A percentile compares a stretch with the other conserved stretches of the same genome.
phyloP scores from a whole-genome alignment of 768 basidiomycete genomes.

The Naematelia aurantialba region DNA sequence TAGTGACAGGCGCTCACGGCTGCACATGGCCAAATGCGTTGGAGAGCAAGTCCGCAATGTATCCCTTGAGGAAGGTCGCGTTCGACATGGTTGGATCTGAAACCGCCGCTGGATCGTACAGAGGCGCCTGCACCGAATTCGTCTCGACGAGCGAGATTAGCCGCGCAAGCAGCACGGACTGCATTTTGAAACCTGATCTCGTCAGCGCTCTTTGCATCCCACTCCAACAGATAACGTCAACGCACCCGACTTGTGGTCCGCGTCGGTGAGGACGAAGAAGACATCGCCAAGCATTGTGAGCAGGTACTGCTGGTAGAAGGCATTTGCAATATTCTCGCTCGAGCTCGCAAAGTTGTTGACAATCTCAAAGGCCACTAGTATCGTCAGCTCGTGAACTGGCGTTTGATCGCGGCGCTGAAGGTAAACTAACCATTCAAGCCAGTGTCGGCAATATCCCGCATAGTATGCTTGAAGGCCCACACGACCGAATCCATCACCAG shows the following conservation, averaged over 20 bases:
- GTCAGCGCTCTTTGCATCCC: too few relatives aligned
- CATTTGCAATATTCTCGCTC: constrained; percentile 72
- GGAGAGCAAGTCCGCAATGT: constrained; percentile 78
- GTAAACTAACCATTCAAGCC: constrained; percentile 46
- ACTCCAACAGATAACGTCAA: not conserved
- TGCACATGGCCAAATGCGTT: constrained; percentile 90
- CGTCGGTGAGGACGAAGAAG: constrained; percentile 94
- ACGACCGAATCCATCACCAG: constrained; percentile 96
- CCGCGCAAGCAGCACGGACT: constrained; percentile 83
- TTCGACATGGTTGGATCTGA: constrained; percentile 70
- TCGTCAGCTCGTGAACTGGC: not conserved
- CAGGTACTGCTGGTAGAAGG: constrained; percentile 96
- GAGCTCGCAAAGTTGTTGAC: constrained; percentile 88
- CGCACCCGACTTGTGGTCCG: constrained; percentile 88
- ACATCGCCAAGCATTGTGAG: constrained; percentile 89
- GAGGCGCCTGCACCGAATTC: constrained; percentile 70
- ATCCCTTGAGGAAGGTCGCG: constrained; percentile 72
- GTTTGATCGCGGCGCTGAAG: not conserved
- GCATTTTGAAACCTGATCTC: constrained; percentile 76
- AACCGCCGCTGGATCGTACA: constrained; percentile 72
- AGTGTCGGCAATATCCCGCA: constrained; percentile 95
- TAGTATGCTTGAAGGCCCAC: constrained; percentile 99
- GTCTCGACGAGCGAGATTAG: constrained; percentile 89
- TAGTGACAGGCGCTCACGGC: constrained; percentile 57
- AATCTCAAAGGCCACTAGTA: constrained; percentile 80